A percentile compares a stretch with the other conserved stretches of the same genome.
Conservation (phyloP, 2,329 filamentous ascomycete species). For the Colletotrichum sp. region DNA sequence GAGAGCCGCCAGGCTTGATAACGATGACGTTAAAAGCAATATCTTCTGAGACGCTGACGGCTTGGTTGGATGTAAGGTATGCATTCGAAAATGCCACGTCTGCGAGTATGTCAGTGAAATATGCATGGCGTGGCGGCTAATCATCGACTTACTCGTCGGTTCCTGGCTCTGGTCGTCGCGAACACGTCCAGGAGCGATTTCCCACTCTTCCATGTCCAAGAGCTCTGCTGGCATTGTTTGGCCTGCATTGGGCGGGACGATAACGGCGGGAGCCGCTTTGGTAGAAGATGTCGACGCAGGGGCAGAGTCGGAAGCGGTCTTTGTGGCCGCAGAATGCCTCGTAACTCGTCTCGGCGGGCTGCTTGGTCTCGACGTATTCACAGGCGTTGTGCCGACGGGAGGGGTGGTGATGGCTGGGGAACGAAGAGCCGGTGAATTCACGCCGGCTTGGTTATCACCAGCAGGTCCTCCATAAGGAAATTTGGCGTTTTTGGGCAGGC, state of each 20-base stretch:
- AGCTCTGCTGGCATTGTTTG: background rate
- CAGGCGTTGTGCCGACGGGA: background rate
- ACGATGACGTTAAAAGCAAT: constrained; percentile 45
- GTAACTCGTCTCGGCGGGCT: background rate
- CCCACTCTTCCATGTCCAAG: constrained; percentile 48
- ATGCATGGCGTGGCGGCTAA: too few species aligned
- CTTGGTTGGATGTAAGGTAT: constrained; percentile 41
- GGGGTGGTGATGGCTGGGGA: background rate
- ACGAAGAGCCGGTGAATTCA: background rate
- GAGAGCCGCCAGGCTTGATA: constrained; percentile 42
- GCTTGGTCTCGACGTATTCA: background rate
- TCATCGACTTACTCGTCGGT: constrained; percentile 38
- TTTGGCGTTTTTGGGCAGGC: background rate
- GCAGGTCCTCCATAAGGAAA: background rate
- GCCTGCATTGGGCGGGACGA: background rate
- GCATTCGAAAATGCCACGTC: constrained; percentile 50
- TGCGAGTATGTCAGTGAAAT: constrained; percentile 18
- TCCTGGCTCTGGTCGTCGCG: constrained; percentile 26
- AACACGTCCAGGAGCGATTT: constrained; percentile 48
- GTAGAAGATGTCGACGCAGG: background rate
- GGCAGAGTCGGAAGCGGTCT: background rate
- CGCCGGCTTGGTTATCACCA: background rate
- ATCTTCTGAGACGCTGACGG: constrained; percentile 40
- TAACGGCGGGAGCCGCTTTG: background rate
- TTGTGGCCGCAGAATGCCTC: background rate